These are phyloP conservation scores for Artemisia tridentata DNA, from an alignment of 129 eudicot species.

Conservation along the genomic window DNA sequence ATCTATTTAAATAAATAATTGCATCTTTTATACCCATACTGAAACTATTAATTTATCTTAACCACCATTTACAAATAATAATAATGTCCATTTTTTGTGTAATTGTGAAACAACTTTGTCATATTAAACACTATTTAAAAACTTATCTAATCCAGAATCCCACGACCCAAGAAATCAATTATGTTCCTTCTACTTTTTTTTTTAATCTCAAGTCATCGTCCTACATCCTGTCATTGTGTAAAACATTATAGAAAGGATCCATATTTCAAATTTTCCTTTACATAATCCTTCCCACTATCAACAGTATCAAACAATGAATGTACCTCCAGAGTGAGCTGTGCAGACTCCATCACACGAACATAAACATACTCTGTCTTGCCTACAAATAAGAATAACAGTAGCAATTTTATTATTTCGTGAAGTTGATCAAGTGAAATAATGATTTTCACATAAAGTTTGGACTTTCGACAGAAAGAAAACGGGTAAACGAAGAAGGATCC, in stretches of 20 bases:
- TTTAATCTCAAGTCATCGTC: neutral
- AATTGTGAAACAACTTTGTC: neutral
- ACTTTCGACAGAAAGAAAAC: neutral
- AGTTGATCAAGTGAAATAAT: slow-evolving; percentile 10
- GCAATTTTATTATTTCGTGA: neutral
- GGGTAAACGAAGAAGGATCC: neutral
- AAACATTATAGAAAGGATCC: too few relatives aligned
- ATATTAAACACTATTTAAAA: neutral
- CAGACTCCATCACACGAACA: slow-evolving; percentile 76
- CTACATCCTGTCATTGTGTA: slow-evolving; percentile 4
- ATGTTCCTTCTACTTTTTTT: neutral
- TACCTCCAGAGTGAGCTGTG: slow-evolving; percentile 86
- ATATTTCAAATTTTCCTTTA: neutral
- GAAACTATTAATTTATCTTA: neutral
- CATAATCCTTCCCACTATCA: slow-evolving; percentile 4
- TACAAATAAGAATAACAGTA: slow-evolving; percentile 32
- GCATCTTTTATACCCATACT: too few relatives aligned
- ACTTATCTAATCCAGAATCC: neutral
- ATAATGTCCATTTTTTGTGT: neutral
- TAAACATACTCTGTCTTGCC: slow-evolving; percentile 88
- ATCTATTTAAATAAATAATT: too few relatives aligned
- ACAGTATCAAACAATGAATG: slow-evolving; percentile 13
- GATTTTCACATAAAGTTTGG: neutral
- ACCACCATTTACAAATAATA: neutral
- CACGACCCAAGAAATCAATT: slow-evolving; percentile 10